phyloP scores from a whole-genome alignment of 148 eudicot species.

The Agrostemma githago region DNA sequence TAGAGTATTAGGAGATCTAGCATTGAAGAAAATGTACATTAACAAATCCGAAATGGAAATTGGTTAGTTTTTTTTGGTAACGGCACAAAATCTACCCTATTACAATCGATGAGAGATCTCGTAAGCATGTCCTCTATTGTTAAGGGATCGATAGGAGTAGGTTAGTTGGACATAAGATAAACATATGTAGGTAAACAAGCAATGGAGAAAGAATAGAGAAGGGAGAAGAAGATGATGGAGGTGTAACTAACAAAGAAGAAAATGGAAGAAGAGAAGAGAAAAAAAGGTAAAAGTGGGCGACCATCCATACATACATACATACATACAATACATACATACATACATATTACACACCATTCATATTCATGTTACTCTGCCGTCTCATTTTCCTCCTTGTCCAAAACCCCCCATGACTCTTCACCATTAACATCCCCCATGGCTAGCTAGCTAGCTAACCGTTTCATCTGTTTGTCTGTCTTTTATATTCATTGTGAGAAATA shows the following conservation, averaged over 20 bases:
- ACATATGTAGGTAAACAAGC: slow-evolving; percentile 28
- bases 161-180: slow-evolving; percentile 16
- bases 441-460: neutral
- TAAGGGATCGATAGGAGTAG: neutral
- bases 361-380: slow-evolving; percentile 26
- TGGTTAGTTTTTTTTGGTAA: neutral
- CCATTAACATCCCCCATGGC: neutral
- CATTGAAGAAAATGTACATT: no score
- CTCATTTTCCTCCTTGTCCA: slow-evolving; percentile 25
- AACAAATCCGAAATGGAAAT: neutral
- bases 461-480: neutral
- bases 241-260: slow-evolving; percentile 14
- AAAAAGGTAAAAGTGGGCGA: slow-evolving; percentile 20
- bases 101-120: no score
- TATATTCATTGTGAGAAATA: no score
- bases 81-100: no score
- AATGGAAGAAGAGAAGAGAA: neutral
- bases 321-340: neutral
- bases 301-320: slow-evolving; percentile 13
- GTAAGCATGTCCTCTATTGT: no score
- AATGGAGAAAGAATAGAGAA: neutral
- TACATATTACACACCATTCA: slow-evolving; percentile 8
- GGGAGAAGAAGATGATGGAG: neutral
- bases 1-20: neutral
- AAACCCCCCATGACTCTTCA: slow-evolving; percentile 11